Percentiles rank a stretch among this genome's conserved stretches.
phyloP scores from a whole-genome alignment of 1,139 yeast genomes.

The Yamadazyma diospyri region DNA sequence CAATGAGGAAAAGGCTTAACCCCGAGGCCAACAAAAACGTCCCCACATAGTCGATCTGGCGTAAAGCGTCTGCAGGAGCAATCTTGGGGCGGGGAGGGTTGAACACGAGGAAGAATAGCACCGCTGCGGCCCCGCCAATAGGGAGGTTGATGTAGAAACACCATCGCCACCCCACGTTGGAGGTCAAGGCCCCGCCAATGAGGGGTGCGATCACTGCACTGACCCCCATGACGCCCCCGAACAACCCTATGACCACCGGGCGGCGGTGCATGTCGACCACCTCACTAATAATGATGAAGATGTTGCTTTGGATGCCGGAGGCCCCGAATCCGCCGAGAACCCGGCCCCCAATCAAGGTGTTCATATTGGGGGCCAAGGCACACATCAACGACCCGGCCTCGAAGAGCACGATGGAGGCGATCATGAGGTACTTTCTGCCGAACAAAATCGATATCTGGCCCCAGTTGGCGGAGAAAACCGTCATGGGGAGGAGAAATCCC shows the following conservation, averaged over 20 bases:
- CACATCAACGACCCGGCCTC: conserved; percentile 39
- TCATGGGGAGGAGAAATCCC: conserved; percentile 49
- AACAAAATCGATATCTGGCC: conserved; percentile 44
- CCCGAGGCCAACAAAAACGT: conserved; percentile 44
- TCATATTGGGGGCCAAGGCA: conserved; percentile 33
- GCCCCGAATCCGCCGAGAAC: conserved; percentile 34
- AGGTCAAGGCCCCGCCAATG: conserved; percentile 50
- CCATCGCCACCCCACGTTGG: conserved; percentile 64
- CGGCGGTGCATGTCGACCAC: conserved; percentile 26
- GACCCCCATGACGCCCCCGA: conserved; percentile 35
- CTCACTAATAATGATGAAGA: conserved; percentile 27
- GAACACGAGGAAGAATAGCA: conserved; percentile 23
- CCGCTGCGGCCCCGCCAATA: conserved; percentile 31
- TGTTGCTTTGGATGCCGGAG: conserved; percentile 29
- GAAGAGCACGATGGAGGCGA: conserved; percentile 31
- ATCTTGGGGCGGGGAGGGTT: conserved; percentile 30
- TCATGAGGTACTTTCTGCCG: conserved; percentile 41
- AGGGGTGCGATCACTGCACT: conserved; percentile 58
- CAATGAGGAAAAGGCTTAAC: conserved; percentile 40
- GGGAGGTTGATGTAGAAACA: conserved; percentile 59
- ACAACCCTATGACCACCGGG: conserved; percentile 33
- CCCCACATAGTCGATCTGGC: conserved; percentile 49
- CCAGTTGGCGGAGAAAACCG: conserved; percentile 36
- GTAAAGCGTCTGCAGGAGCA: conserved; percentile 26
- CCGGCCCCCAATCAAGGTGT: conserved; percentile 36